Base-by-base conservation (phyloP, 2,329 filamentous ascomycete genomes). In the Trematosphaeria pertusa region DNA sequence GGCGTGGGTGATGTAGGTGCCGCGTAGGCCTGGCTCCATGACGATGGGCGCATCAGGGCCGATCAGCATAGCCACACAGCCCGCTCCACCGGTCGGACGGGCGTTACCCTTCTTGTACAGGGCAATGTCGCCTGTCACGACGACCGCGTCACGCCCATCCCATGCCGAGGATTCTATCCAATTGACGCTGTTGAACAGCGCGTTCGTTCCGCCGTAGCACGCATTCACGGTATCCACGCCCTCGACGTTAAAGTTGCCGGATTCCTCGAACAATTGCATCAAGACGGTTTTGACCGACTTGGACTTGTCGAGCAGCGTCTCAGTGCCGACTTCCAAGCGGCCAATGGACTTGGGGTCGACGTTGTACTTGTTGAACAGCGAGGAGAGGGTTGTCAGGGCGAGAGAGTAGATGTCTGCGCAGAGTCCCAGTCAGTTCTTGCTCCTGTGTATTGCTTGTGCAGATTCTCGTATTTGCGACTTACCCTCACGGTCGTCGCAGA, bases 121-220 rank as follows among this genome's bases (percentile, higher is more conserved):
- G 21, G 78, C 78, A 64, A 81, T 81, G 61, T 81, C 78, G 50
- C 78, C 78, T 24, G 78, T 74, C 24, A 81, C 76, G 12, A 81
- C 78, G 49, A 81, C 72, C 14, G 78, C 78, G 52, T 80, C 71
- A 46, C 78, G 74, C 42, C 78, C 78, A 58, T 81, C 78, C 78
- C 78, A 81, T 6, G 70, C 75, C 2, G 78, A 80, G 9, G 78
- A 80, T 64, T 81, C 78, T 20, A 81, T 69, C 78, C 78, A 81
- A 69, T 79, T 79, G 58, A 81, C 60, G 15, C 75, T 66, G 73
- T 80, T 81, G 75, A 81, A 80, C 17, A 81, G 71, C 14, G 78
- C 78, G 58, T 80, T 81, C 58, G 78, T 81, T 54, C 78, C 78
- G 47, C 78, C 78, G 62, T 80, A 81, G 74, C 78, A 81, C 32